Conservation (phyloP, 2,329 filamentous ascomycete species). For the Talaromyces sp. region DNA sequence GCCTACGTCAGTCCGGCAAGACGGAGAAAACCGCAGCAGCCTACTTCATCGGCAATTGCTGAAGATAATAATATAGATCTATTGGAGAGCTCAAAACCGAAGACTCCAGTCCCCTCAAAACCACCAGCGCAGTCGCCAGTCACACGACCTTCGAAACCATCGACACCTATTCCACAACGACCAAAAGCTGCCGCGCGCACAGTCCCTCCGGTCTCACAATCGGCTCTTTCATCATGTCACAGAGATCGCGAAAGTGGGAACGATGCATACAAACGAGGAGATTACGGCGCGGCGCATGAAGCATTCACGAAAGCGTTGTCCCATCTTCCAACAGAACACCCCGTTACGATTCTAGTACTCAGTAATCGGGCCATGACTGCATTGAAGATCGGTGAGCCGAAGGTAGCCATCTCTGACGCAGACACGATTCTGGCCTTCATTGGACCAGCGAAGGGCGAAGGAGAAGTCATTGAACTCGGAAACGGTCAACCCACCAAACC, state of each 20-base stretch:
- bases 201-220: constrained; percentile 63
- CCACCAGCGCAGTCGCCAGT: constrained; percentile 33
- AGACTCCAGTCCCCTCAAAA: constrained; percentile 25
- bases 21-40: constrained; percentile 54
- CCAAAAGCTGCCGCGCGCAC: constrained; percentile 49
- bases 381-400: constrained; percentile 87
- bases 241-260: constrained; percentile 75
- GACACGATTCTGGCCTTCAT: constrained; percentile 77
- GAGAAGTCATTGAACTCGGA: constrained; percentile 70
- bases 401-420: constrained; percentile 78
- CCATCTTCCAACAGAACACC: constrained; percentile 72
- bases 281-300: constrained; percentile 80
- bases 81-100: constrained; percentile 51
- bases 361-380: constrained; percentile 88
- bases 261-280: constrained; percentile 87
- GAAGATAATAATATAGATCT: constrained; percentile 58
- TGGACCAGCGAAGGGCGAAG: constrained; percentile 71
- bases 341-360: constrained; percentile 79
- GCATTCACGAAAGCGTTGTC: constrained; percentile 75
- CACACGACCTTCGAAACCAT: constrained; percentile 41
- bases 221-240: constrained; percentile 71
- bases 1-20: constrained; percentile 84
- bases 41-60: constrained; percentile 29
- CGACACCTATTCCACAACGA: constrained; percentile 43
- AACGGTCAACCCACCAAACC: constrained; percentile 66